Evolutionary conservation across 2,329 filamentous ascomycete genomes (phyloP).

Genomic region (Periconia sp.): DNA sequence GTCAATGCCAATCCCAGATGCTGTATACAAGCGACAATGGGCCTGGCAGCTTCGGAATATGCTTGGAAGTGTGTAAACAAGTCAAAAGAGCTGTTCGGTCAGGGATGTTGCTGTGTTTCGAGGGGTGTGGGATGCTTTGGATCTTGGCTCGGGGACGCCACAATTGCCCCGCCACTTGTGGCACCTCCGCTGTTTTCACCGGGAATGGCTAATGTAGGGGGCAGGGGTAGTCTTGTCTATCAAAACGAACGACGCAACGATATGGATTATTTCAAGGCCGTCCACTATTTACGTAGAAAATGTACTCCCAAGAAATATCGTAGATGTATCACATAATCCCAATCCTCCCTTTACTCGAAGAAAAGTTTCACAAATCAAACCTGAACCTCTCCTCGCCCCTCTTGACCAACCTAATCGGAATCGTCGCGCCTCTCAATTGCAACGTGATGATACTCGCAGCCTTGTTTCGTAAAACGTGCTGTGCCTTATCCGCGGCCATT

Average conservation of each 20-base stretch:
- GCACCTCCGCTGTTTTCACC: slow-evolving; percentile 5
- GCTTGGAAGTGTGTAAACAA: background rate
- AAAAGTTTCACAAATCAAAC: slow-evolving; percentile 20
- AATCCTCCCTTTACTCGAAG: background rate
- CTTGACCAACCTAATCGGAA: slow-evolving; percentile 69
- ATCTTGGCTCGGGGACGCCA: background rate
- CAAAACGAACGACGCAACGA: no score
- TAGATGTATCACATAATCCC: background rate
- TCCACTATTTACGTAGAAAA: no score
- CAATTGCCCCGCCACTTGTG: slow-evolving; percentile 6
- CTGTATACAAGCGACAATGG: background rate
- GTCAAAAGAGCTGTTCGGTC: background rate
- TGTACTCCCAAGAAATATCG: background rate
- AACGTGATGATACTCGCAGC: slow-evolving; percentile 69
- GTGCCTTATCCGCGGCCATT: slow-evolving; percentile 60
- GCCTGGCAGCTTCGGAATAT: background rate
- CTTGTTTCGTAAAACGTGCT: slow-evolving; percentile 55
- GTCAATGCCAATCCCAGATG: background rate
- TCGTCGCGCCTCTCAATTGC: slow-evolving; percentile 62
- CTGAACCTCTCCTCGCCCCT: slow-evolving; percentile 70
- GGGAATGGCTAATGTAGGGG: no score
- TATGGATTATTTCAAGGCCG: no score
- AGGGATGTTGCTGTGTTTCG: background rate
- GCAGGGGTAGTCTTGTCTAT: no score
- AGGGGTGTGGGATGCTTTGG: background rate